Base-by-base conservation (phyloP, 371 early-diverging fungal genomes). In the Mycotypha africana region DNA sequence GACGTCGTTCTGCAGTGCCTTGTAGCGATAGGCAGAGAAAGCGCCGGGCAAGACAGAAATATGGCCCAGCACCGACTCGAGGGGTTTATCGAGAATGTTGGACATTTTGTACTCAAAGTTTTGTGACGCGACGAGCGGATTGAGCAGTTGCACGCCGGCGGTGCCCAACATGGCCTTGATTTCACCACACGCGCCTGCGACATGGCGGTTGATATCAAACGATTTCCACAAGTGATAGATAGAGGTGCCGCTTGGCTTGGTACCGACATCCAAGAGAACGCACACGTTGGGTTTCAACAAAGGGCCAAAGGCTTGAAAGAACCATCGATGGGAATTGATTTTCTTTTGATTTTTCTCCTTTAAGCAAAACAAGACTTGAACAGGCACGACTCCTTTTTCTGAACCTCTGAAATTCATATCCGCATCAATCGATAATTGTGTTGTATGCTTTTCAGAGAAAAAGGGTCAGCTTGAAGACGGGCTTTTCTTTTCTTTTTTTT, bases 301-400 rank as follows among this genome's bases (percentile, higher is more conserved):
- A 7, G 77, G 81, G n/a, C 89, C 85, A 62, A 91, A 85, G 1
- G 89, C 89, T 56, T 88, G 87, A 61, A 89, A 89, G 71, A 89
- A 88, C 92, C 92, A 91, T 45, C 88, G 83, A 70, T 91, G 92
- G 16, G 88, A 88, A 65, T 91, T 91, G 63, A 91, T 84, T 69
- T 87, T 80, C 53, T 84, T 83, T 45, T 70, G 64, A 34, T 80
- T 82, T 54, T 78, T 76, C 57, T 81, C 81, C 70, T 91, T 91
- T 23, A 91, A 62, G 58, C 85, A 86, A 51, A 89, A 89, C 37
- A 91, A 46, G 14, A 89, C 71, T 61, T 91, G 92, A 17, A 80
- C 75, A 15, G 92, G 92, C 10, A 87, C 84, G 40, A 79, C 72
- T 35, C 83, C 85, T 35, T 81, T 74, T 42, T 79, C 82, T 24